Conservation (phyloP, 305 asterid genomes). For the Fraxinus latifolia region DNA sequence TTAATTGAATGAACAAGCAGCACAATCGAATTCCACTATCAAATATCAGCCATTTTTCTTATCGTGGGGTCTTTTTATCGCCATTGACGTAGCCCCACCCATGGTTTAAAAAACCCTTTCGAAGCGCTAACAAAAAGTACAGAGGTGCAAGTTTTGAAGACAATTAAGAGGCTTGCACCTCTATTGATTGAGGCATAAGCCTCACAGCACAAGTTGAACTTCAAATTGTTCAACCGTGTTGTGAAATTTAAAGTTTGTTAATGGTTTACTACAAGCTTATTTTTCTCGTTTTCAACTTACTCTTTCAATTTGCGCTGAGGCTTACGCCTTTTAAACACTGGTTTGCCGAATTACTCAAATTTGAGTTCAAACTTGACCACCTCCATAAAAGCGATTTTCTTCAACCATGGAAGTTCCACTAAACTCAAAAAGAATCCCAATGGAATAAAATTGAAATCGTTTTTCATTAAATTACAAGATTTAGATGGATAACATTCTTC, state of each 20-base stretch:
- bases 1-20: neutral
- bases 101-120: neutral
- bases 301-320: neutral
- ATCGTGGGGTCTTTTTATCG: neutral
- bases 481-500: neutral
- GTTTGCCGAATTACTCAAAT: neutral
- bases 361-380: neutral
- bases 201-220: neutral
- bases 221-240: neutral
- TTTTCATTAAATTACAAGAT: neutral
- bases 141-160: neutral
- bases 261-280: neutral
- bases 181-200: neutral
- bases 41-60: constrained; percentile 9
- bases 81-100: neutral
- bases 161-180: neutral
- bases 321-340: neutral
- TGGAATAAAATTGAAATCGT: neutral
- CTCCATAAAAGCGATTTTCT: neutral
- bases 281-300: neutral
- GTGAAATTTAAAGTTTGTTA: neutral
- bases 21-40: neutral
- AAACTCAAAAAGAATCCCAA: neutral
- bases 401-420: neutral
- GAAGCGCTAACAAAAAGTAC: neutral